Evolutionary conservation across 2,329 filamentous ascomycete species (phyloP), one percentile per base, ranked within the genome.

Genomic region (Arthroderma uncinatum): DNA sequence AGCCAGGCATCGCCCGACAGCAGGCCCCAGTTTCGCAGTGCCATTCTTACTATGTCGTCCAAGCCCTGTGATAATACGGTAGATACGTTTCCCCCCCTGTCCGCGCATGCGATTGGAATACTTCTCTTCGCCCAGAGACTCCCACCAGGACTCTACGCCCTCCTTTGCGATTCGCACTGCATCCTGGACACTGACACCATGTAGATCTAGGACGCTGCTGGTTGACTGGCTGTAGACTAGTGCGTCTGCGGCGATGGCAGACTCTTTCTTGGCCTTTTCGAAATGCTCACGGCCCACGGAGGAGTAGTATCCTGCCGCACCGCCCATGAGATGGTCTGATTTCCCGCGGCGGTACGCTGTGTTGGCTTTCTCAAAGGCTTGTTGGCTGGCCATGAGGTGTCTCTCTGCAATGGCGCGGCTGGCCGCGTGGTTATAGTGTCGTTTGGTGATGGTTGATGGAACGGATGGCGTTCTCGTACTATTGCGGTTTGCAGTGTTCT

Each of bases 121-220:
- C 61, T 80, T 80, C 53, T 78, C 76, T 66, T 91, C 86, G 0
- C 87, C 87, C 7, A 89, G 73, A 0, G 73, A 72, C 16, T 82
- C 74, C 91, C 90, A 96, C 92, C 92, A 97, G 8, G 68, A 68
- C 62, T 80, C 77, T 0, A 87, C 85, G 37, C 78, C 79, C 50
- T 83, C 78, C 30, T 80, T 79, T 1, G 87, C 84, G 62, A 96
- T 95, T 2, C 87, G 78, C 30, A 90, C 83, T 1, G 87, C 92
- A 68, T 95, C 87, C 53, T 83, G 77, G 1, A 96, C 90, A 47
- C 79, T 83, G 4, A 95, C 82, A 4, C 89, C 89, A 68, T 97
- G 92, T 25, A 97, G 75, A 69, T 97, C 92, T 6, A 94, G 76
- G 19, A 78, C 74, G 0, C 71, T 76, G 1, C 68, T 59, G 0